Conservation (phyloP, 2,329 filamentous ascomycete genomes). For the Nigrospora osmanthi region DNA sequence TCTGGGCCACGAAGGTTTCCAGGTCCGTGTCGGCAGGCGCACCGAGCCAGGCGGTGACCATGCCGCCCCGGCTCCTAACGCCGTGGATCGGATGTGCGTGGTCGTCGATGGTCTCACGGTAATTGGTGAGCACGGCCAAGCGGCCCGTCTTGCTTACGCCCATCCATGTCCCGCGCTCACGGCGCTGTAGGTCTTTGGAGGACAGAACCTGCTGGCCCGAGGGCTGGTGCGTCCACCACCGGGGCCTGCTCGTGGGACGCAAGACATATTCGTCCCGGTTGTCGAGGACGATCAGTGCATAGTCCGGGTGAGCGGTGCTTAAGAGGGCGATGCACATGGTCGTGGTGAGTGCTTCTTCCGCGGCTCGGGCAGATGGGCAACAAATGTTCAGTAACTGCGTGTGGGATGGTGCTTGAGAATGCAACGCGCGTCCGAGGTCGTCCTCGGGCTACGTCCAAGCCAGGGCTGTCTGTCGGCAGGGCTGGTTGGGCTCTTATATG, state of each 20-base stretch:
- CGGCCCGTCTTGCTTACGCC: slow-evolving; percentile 53
- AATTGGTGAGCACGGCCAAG: slow-evolving; percentile 60
- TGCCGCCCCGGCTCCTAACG: slow-evolving; percentile 50
- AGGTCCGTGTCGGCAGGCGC: slow-evolving; percentile 38
- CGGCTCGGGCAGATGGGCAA: too few relatives aligned
- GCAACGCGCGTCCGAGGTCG: too few relatives aligned
- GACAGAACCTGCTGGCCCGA: slow-evolving; percentile 44
- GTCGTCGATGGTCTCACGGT: slow-evolving; percentile 47
- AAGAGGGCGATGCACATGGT: slow-evolving; percentile 72
- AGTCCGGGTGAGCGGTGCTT: slow-evolving; percentile 68
- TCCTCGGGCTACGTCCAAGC: too few relatives aligned
- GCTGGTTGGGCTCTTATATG: too few relatives aligned
- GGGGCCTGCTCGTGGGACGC: slow-evolving; percentile 53
- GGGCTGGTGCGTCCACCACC: slow-evolving; percentile 50
- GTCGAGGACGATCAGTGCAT: slow-evolving; percentile 67
- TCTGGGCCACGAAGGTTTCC: slow-evolving; percentile 39
- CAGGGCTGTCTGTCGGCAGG: too few relatives aligned
- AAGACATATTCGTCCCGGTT: slow-evolving; percentile 71
- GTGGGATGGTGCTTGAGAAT: too few relatives aligned
- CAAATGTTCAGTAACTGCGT: too few relatives aligned
- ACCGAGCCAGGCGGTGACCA: slow-evolving; percentile 56
- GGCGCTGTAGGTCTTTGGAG: slow-evolving; percentile 52
- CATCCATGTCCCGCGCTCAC: slow-evolving; percentile 59
- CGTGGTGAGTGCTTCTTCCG: neutral
- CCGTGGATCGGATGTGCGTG: slow-evolving; percentile 44